Conservation (phyloP, 257 asterid species). For the Solanum medicagineum region DNA sequence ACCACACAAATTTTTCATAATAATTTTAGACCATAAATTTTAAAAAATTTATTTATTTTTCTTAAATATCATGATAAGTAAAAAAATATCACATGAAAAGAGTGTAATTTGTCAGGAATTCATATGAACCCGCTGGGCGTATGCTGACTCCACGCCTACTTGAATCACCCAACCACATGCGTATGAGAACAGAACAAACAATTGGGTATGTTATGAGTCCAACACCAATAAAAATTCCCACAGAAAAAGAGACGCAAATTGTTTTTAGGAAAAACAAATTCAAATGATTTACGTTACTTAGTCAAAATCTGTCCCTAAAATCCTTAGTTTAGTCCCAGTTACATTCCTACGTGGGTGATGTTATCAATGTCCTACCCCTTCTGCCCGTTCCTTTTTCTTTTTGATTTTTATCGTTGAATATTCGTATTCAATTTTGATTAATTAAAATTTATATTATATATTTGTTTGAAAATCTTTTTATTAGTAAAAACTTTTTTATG, state of each 20-base stretch:
- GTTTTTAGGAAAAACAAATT: not conserved
- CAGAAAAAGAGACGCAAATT: not conserved
- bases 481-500: too few relatives aligned
- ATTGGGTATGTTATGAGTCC: not conserved
- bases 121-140: too few relatives aligned
- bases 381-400: not conserved
- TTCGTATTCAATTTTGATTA: not conserved
- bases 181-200: not conserved
- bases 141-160: too few relatives aligned
- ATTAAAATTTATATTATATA: too few relatives aligned
- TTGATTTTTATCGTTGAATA: not conserved
- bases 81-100: accelerated
- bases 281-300: not conserved
- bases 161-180: not conserved
- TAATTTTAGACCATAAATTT: too few relatives aligned
- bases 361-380: not conserved
- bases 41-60: too few relatives aligned
- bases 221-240: not conserved
- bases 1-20: too few relatives aligned
- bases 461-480: too few relatives aligned
- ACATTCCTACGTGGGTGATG: conserved; percentile 3
- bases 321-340: not conserved
- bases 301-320: not conserved
- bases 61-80: too few relatives aligned
- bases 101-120: too few relatives aligned